Evolutionary conservation across 805 yeast species (phyloP).

Genomic region (Starmerella bombi): DNA sequence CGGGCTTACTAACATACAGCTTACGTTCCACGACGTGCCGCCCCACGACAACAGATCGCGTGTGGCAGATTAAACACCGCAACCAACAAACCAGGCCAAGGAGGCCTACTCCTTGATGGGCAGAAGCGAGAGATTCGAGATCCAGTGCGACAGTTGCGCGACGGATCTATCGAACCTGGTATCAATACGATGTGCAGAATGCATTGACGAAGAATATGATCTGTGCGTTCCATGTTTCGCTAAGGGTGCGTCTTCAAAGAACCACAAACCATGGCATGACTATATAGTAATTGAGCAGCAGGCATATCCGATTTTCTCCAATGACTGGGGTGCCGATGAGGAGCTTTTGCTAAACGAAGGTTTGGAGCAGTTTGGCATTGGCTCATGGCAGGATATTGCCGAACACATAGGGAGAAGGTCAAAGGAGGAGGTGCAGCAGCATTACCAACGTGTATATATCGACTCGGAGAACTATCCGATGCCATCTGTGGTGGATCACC

Average conservation of each 20-base stretch:
- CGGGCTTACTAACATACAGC: background rate
- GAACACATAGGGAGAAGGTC: slow-evolving; percentile 89
- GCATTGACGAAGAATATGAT: slow-evolving; percentile 65
- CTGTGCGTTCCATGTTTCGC: slow-evolving; percentile 97
- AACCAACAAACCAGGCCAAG: background rate
- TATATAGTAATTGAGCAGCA: slow-evolving; percentile 87
- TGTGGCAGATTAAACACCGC: background rate
- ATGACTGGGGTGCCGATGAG: slow-evolving; percentile 98
- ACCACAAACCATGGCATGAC: slow-evolving; percentile 89
- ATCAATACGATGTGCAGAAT: slow-evolving; percentile 80
- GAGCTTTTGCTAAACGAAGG: slow-evolving; percentile 82
- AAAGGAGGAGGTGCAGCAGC: slow-evolving; percentile 81
- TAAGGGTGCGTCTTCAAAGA: slow-evolving; percentile 62
- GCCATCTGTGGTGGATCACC: slow-evolving; percentile 69
- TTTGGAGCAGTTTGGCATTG: slow-evolving; percentile 79
- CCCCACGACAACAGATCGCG: no score
- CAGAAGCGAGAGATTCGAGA: slow-evolving; percentile 19
- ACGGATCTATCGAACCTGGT: slow-evolving; percentile 89
- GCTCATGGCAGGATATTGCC: slow-evolving; percentile 97
- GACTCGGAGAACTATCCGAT: slow-evolving; percentile 66
- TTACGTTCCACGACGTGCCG: no score
- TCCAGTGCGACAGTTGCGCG: slow-evolving; percentile 82
- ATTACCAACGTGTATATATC: slow-evolving; percentile 61
- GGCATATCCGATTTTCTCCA: slow-evolving; percentile 79
- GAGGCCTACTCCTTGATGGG: slow-evolving; percentile 10